Evolutionary conservation across 768 basidiomycete genomes (phyloP).

Genomic region (Hirschioporus abietinus): DNA sequence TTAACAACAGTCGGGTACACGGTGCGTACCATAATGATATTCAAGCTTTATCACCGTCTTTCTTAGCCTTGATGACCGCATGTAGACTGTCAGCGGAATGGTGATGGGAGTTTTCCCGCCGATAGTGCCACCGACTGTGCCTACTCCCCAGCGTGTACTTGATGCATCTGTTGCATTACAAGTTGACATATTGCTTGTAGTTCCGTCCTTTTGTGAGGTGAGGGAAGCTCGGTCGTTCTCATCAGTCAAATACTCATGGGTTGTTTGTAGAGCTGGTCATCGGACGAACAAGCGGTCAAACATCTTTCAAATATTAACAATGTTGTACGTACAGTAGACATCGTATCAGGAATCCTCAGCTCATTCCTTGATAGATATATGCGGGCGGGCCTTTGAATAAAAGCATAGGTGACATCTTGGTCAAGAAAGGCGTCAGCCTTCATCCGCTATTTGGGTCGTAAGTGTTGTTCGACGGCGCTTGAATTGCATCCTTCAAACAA

Average conservation of each 20-base stretch:
- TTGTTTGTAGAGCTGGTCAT: conserved; percentile 20
- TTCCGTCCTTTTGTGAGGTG: conserved; percentile 30
- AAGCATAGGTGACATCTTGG: conserved; percentile 22
- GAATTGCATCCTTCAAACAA: not conserved
- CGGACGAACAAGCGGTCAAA: conserved; percentile 12
- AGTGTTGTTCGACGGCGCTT: not conserved
- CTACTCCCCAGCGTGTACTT: conserved; percentile 27
- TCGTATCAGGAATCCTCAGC: not conserved
- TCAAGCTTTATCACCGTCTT: not conserved
- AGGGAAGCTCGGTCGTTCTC: not conserved
- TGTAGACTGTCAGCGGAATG: conserved; percentile 22
- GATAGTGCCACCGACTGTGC: conserved; percentile 19
- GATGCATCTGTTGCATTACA: conserved; percentile 19
- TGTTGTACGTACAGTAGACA: conserved; percentile 14
- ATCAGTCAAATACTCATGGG: not conserved
- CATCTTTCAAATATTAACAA: conserved; percentile 19
- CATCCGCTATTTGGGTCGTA: conserved; percentile 7
- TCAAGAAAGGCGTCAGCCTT: conserved; percentile 19
- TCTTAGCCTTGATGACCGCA: not conserved
- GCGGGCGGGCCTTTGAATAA: conserved; percentile 22
- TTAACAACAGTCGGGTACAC: not conserved
- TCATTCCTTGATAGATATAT: conserved; percentile 17
- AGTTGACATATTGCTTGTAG: conserved; percentile 20
- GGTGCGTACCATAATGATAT: not conserved
- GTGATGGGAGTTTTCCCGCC: conserved; percentile 26